These are phyloP conservation scores for Diaporthe ampelina DNA, from an alignment of 2,329 filamentous ascomycete species.

Conservation along the genomic window DNA sequence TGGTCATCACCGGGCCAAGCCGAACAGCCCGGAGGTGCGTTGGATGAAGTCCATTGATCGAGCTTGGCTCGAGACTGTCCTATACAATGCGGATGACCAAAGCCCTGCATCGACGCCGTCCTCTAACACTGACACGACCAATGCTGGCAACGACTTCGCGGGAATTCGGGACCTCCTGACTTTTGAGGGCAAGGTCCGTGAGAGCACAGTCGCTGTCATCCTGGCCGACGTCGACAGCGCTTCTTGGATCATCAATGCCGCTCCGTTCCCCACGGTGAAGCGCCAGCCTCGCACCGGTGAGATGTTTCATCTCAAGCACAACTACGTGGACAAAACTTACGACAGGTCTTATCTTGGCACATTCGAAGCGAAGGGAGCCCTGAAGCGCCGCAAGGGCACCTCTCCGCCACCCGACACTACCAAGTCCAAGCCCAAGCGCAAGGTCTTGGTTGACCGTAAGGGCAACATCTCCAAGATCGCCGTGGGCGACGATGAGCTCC, in stretches of 20 bases:
- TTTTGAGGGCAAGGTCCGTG: background rate
- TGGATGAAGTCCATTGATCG: constrained; percentile 34
- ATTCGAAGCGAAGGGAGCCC: constrained; percentile 14
- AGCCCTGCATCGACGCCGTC: background rate
- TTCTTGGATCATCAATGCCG: constrained; percentile 32
- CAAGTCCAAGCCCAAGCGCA: background rate
- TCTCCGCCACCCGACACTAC: constrained; percentile 10
- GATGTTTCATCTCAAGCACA: constrained; percentile 17
- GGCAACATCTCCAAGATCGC: background rate
- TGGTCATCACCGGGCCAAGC: constrained; percentile 29
- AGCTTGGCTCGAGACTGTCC: constrained; percentile 19
- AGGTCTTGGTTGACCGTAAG: background rate
- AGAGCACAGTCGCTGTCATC: constrained; percentile 26
- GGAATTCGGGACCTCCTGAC: constrained; percentile 10
- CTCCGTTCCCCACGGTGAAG: constrained; percentile 17
- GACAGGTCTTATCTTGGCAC: constrained; percentile 18
- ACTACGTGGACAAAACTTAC: background rate
- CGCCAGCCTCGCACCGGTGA: constrained; percentile 23
- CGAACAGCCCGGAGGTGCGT: background rate
- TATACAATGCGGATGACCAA: constrained; percentile 1
- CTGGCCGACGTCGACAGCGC: constrained; percentile 24
- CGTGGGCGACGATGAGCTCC: background rate
- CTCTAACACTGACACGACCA: background rate
- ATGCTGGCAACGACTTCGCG: background rate
- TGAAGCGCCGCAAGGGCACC: constrained; percentile 21